Percentiles rank a stretch among this genome's conserved stretches.
Evolutionary conservation across 106 monocot genomes (phyloP).

Genomic region (Phalaenopsis aphrodite): DNA sequence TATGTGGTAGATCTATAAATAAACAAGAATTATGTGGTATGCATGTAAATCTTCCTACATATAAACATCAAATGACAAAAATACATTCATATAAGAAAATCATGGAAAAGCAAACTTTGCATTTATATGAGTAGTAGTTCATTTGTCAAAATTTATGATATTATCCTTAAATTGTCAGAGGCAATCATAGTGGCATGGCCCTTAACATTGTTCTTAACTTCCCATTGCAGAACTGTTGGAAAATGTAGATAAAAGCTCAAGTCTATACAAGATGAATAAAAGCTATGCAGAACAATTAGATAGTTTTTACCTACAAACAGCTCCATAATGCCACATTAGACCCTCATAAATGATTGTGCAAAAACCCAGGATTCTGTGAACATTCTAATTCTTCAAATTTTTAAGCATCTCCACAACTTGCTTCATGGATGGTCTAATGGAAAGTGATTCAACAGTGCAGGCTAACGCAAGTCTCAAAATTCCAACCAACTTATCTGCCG

Average conservation of each 20-base stretch:
- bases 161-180: too few species aligned
- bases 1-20: too few species aligned
- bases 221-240: too few species aligned
- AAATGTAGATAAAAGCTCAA: background rate
- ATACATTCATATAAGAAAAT: too few species aligned
- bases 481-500: conserved; percentile 24
- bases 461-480: conserved; percentile 43
- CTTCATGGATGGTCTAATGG: conserved; percentile 23
- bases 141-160: too few species aligned
- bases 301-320: background rate
- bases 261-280: background rate
- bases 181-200: too few species aligned
- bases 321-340: background rate
- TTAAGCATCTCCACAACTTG: conserved; percentile 1
- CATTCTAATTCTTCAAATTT: background rate
- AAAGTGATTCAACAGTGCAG: conserved; percentile 48
- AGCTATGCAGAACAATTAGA: background rate
- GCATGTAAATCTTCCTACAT: too few species aligned
- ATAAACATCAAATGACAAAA: too few species aligned
- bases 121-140: too few species aligned
- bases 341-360: conserved; percentile 1
- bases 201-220: too few species aligned
- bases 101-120: too few species aligned
- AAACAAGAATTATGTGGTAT: too few species aligned
- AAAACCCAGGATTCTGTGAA: background rate